These are phyloP conservation scores for Mariannaea elegans DNA, from an alignment of 2,329 filamentous ascomycete genomes.

Conservation along the genomic window DNA sequence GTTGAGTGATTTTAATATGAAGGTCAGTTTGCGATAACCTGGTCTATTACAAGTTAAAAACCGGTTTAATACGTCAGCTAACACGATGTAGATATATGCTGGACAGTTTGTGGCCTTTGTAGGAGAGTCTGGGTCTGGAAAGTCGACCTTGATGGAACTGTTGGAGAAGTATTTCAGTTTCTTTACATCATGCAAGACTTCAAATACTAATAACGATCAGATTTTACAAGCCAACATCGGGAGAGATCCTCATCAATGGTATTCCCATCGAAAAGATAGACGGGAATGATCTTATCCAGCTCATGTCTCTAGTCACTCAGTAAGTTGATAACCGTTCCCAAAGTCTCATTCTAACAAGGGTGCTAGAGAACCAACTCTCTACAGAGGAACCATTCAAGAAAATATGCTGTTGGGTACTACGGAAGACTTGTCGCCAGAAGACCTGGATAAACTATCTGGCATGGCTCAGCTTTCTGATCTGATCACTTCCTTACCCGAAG, in stretches of 20 bases:
- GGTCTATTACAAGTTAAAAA: too few relatives aligned
- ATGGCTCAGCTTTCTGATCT: not conserved
- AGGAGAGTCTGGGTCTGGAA: not conserved
- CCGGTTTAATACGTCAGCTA: too few relatives aligned
- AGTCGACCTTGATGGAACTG: not conserved
- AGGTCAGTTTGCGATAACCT: not conserved
- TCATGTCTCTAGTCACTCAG: not conserved
- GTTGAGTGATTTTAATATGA: not conserved
- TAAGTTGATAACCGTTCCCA: not conserved
- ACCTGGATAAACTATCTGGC: not conserved
- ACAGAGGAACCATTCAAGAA: not conserved
- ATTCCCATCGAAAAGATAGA: not conserved
- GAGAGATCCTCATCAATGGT: not conserved
- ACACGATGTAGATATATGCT: not conserved
- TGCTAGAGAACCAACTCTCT: not conserved
- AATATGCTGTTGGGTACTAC: not conserved
- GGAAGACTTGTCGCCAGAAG: not conserved
- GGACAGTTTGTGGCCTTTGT: not conserved
- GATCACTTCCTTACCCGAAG: not conserved
- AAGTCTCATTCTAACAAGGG: not conserved
- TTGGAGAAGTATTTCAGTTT: not conserved
- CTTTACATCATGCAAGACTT: not conserved
- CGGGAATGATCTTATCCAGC: not conserved
- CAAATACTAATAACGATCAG: not conserved
- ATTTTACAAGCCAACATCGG: not conserved